These are phyloP conservation scores for Bothriochloa decipiens DNA, from an alignment of 176 grass and related monocot genomes.

Conservation along the genomic window DNA sequence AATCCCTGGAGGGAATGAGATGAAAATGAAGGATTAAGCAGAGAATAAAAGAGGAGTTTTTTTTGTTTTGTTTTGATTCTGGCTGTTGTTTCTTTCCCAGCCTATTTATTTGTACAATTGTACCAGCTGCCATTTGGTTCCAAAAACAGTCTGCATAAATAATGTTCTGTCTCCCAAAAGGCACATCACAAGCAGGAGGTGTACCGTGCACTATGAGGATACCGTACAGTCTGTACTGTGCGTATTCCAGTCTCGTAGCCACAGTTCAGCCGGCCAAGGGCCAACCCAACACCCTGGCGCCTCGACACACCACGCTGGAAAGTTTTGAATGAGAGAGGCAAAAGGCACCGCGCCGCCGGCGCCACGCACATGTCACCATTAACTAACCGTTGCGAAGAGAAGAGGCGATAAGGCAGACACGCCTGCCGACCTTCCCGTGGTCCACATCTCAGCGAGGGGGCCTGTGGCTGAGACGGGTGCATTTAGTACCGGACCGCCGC, in stretches of 20 bases:
- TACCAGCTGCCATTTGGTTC: neutral
- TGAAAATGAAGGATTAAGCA: neutral
- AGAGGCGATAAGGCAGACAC: neutral
- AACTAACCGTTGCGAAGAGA: constrained; percentile 3
- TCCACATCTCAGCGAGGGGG: constrained; percentile 15
- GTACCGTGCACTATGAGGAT: neutral
- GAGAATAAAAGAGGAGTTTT: neutral
- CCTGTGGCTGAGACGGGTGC: neutral
- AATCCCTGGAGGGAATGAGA: neutral
- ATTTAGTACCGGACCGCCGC: neutral
- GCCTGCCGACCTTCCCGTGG: neutral
- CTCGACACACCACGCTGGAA: constrained; percentile 41
- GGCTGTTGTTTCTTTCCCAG: neutral
- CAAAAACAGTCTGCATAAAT: neutral
- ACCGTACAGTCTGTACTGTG: neutral
- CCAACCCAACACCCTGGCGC: constrained; percentile 30
- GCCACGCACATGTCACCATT: constrained; percentile 35
- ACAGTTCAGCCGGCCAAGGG: neutral
- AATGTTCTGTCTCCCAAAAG: neutral
- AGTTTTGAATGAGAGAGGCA: neutral
- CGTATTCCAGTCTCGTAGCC: neutral
- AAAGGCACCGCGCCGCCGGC: neutral
- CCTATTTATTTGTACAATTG: no score
- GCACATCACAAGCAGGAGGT: neutral
- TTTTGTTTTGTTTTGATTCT: neutral